phyloP scores from a whole-genome alignment of 768 basidiomycete species.

The Russula lepida region DNA sequence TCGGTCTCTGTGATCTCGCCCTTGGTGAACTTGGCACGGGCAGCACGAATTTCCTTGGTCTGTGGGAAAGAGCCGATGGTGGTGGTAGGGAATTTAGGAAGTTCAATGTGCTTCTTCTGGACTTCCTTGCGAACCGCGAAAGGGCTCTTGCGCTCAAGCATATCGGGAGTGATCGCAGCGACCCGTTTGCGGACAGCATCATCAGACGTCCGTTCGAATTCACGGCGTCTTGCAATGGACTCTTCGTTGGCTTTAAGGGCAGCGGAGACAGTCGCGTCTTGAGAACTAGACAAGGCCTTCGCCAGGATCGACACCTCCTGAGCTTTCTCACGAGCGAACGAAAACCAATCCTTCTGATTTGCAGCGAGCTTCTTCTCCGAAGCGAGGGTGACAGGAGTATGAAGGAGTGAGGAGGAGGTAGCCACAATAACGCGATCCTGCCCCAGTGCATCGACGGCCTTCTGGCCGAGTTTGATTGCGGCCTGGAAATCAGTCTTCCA shows the following conservation, averaged over 20 bases:
- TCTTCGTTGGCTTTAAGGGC: constrained; percentile 82
- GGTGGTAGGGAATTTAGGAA: constrained; percentile 97
- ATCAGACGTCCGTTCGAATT: constrained; percentile 90
- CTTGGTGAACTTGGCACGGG: constrained; percentile 93
- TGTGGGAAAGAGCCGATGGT: constrained; percentile 99
- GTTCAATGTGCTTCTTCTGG: constrained; percentile 79
- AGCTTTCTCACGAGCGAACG: constrained; percentile 96
- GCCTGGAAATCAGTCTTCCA: constrained; percentile 95
- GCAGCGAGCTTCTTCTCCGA: constrained; percentile 84
- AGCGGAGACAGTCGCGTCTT: constrained; percentile 57
- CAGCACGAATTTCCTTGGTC: constrained; percentile 97
- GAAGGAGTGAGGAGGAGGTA: constrained; percentile 95
- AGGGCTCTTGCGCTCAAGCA: constrained; percentile 80
- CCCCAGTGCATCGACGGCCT: constrained; percentile 77
- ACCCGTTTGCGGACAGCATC: constrained; percentile 94
- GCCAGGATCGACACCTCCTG: constrained; percentile 84
- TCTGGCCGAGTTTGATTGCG: constrained; percentile 75
- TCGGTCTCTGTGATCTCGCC: constrained; percentile 75
- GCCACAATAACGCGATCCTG: constrained; percentile 84
- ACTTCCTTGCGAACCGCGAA: constrained; percentile 83
- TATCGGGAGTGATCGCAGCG: constrained; percentile 77
- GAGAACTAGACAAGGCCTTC: constrained; percentile 75
- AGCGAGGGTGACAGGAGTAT: constrained; percentile 93
- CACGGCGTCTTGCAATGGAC: constrained; percentile 90
- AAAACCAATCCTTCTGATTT: constrained; percentile 96